phyloP scores from a whole-genome alignment of 2,329 filamentous ascomycete genomes.

The Sclerotiophoma versabilis region DNA sequence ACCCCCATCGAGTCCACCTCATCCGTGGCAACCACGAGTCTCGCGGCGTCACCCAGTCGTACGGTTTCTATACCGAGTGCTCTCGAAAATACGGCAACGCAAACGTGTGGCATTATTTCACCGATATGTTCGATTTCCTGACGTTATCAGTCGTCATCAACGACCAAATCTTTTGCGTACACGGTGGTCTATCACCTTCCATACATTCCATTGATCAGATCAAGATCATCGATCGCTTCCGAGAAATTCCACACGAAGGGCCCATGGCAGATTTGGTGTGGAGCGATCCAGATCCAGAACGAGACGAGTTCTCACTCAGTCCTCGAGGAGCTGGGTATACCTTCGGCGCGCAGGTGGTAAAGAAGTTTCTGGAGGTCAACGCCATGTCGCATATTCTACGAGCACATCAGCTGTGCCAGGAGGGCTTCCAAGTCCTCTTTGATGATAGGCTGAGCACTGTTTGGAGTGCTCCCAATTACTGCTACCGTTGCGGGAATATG shows the following conservation, averaged over 20 bases:
- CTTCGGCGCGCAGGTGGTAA: constrained; percentile 96
- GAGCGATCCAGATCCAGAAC: constrained; percentile 97
- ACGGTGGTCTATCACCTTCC: constrained; percentile 74
- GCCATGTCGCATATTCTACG: constrained; percentile 97
- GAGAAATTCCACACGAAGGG: constrained; percentile 97
- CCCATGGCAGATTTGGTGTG: constrained; percentile 99
- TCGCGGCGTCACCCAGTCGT: constrained; percentile 95
- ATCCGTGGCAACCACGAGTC: constrained; percentile 99
- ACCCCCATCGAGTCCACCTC: constrained; percentile 92
- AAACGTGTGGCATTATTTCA: constrained; percentile 99
- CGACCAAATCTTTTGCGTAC: constrained; percentile 98
- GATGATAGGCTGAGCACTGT: constrained; percentile 94
- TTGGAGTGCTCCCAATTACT: constrained; percentile 83
- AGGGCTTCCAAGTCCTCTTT: constrained; percentile 96
- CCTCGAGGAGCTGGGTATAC: constrained; percentile 96
- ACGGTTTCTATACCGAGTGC: constrained; percentile 99
- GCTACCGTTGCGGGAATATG: constrained; percentile 95
- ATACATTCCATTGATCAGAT: constrained; percentile 99
- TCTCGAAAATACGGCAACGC: constrained; percentile 97
- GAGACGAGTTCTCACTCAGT: constrained; percentile 94
- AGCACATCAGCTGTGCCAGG: constrained; percentile 97
- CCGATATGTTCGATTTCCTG: constrained; percentile 99
- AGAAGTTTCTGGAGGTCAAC: constrained; percentile 97
- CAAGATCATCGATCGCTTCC: constrained; percentile 98
- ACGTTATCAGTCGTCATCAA: constrained; percentile 98